These are phyloP conservation scores for Jaenimonas drosophilae DNA, from an alignment of 208 protist species.

Conservation along the genomic window DNA sequence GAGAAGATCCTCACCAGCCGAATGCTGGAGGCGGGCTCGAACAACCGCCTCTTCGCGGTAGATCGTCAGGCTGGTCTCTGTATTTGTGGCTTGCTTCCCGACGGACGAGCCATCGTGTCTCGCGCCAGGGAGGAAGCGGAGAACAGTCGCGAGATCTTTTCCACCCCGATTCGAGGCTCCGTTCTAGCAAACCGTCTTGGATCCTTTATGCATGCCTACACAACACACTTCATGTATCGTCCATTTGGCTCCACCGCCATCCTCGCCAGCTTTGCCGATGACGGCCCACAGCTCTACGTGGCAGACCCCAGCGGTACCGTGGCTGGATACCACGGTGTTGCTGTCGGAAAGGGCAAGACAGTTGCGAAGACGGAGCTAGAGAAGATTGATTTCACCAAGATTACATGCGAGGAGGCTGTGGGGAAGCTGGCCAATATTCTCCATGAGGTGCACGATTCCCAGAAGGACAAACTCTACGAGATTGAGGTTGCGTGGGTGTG, in stretches of 20 bases:
- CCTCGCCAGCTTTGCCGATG: conserved; percentile 90
- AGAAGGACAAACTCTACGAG: conserved; percentile 96
- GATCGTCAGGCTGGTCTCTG: conserved; percentile 91
- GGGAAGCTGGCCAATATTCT: conserved; percentile 92
- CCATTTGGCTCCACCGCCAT: conserved; percentile 96
- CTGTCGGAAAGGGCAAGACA: conserved; percentile 97
- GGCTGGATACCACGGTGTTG: conserved; percentile 93
- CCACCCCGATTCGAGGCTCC: conserved; percentile 86
- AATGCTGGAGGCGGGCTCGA: conserved; percentile 93
- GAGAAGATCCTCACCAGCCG: conserved; percentile 97
- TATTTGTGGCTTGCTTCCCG: conserved; percentile 94
- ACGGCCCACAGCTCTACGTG: conserved; percentile 94
- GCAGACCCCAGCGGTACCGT: conserved; percentile 95
- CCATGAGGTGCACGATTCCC: conserved; percentile 67
- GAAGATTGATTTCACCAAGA: conserved; percentile 93
- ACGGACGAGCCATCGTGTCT: conserved; percentile 93
- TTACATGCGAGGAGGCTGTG: conserved; percentile 93
- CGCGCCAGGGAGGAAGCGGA: conserved; percentile 89
- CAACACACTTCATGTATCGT: conserved; percentile 90
- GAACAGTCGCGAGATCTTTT: conserved; percentile 90
- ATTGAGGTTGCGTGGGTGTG: conserved; percentile 97
- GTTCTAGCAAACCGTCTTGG: conserved; percentile 88
- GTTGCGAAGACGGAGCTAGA: conserved; percentile 98
- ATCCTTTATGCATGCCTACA: conserved; percentile 93
- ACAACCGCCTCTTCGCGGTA: conserved; percentile 93